Evolutionary conservation across 306 rosid genomes (phyloP), one percentile per base, ranked within the genome.

Genomic region (Begonia masoniana): DNA sequence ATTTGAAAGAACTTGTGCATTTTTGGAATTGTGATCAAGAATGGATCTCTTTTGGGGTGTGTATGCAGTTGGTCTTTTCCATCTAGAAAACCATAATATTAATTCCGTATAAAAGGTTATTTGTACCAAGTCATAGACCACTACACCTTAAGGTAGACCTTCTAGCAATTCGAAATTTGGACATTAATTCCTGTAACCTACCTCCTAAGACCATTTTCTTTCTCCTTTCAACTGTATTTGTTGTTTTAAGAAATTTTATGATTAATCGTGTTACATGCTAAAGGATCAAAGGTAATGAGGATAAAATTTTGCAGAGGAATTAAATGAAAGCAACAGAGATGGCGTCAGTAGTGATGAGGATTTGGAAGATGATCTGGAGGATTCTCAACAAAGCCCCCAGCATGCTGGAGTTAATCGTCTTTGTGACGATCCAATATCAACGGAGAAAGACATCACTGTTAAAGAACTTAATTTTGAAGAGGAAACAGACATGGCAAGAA

Each of bases 401-500:
- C 61, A 68, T 42, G 77, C 74, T 68, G 50, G 51, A 51, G 39
- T n/a, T 45, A 78, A 71, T 61, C 62, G 57, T 61, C 74, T 58
- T 65, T 47, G 14, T 60, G 85, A 73, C 60, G 63, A 64, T 56
- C 51, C 71, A 21, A 57, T 54, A 52, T 24, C 57, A 36, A 10
- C 47, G 16, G 78, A 68, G 72, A 49, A 62, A 48, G 84, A 70
- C 16, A 77, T 66, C 15, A 54, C 50, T 23, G 68, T 79, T 49
- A 54, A 69, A 47, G 92, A 71, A 59, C 72, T 70, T 68, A 67
- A 91, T 78, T 91, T 86, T 75, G 88, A 81, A 12, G 63, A 71
- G 78, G 99, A 91, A 81, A 86, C 79, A 36, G 88, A 81, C 74
- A 75, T 83, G 45, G 79, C 96, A 42, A 83, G 82, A 63, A 91